Evolutionary conservation across 345 rosid species (phyloP).

Genomic region (Salix purpurea): DNA sequence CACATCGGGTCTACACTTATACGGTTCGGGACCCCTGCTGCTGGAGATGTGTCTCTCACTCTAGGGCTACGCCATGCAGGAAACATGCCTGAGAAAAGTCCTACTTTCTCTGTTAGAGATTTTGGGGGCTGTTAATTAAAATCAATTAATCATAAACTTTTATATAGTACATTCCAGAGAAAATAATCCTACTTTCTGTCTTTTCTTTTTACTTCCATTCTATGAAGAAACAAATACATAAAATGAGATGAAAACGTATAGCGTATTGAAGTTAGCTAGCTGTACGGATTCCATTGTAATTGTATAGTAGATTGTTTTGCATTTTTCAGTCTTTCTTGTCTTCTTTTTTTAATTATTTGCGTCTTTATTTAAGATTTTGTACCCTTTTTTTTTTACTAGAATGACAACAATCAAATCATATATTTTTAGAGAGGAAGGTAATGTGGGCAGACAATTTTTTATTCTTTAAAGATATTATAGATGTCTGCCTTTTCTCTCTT

Average conservation of each 20-base stretch:
- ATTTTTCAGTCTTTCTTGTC: neutral
- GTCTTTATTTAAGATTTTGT: slow-evolving; percentile 23
- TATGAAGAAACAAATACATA: slow-evolving; percentile 21
- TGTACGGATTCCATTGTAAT: slow-evolving; percentile 31
- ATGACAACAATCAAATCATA: slow-evolving; percentile 6
- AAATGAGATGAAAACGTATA: slow-evolving; percentile 16
- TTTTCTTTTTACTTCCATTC: slow-evolving; percentile 9
- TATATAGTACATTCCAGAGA: slow-evolving; percentile 11
- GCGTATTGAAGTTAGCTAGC: slow-evolving; percentile 21
- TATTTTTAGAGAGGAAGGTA: neutral
- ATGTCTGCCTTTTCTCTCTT: no score
- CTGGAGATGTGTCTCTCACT: slow-evolving; percentile 88
- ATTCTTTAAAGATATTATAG: no score
- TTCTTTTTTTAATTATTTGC: neutral
- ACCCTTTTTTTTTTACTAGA: slow-evolving; percentile 21
- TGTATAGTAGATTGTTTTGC: slow-evolving; percentile 34
- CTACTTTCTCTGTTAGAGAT: slow-evolving; percentile 68
- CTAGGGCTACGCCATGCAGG: slow-evolving; percentile 92
- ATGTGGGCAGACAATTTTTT: neutral
- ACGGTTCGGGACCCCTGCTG: slow-evolving; percentile 66
- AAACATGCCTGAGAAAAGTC: slow-evolving; percentile 56
- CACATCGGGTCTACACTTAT: slow-evolving; percentile 41
- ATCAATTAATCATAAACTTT: neutral
- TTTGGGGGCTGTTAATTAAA: slow-evolving; percentile 55
- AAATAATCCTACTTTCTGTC: neutral